Evolutionary conservation across 2,329 filamentous ascomycete species (phyloP), one percentile per base, ranked within the genome.

Genomic region (Exophiala xenobiotica): DNA sequence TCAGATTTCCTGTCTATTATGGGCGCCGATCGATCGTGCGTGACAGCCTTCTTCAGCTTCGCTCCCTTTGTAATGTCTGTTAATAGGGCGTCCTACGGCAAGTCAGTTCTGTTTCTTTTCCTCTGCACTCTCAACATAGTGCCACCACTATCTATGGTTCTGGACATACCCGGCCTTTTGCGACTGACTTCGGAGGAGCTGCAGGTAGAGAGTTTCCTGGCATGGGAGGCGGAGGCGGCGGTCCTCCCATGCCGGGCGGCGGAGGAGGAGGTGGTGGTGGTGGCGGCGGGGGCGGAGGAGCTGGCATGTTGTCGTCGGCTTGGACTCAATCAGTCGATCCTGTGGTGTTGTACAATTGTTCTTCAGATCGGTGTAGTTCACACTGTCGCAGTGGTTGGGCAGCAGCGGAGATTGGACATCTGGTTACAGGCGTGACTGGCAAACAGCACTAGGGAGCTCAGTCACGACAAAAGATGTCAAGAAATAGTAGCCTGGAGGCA

Each of bases 11-110:
- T 82, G 54, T 71, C 79, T 50, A 96, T 69, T 44, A 80, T 63
- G 0, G 92, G 92, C 6, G 89, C 89, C 18, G 91, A 96, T 69
- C 92, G 85, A 70, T 97, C 92, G 71, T 97, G 96, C 61, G 91
- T 88, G 49, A 90, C 85, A 24, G 89, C 78, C 70, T 96, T 96
- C 72, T 87, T 96, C 53, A 97, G 78, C 55, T 76, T 74, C 61
- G 74, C 78, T 59, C 92, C 93, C 70, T 95, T 95, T 60, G 77
- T 75, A 62, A 99, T 99, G 70, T 97, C 92, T 65, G 83, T 80
- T 38, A 97, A 81, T 27, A 99, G 78, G 48, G 92, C 91, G 63
- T 86, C 86, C 92, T 97, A 63, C 38, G 19, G 39, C 9, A 20
- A 31, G 58, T 60, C 46, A 60, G 56, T 41, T 18, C 8, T 18